Percentiles rank a stretch among this genome's conserved stretches.
Conservation (phyloP, 2,329 filamentous ascomycete species). For the Curvularia eragrostidis region DNA sequence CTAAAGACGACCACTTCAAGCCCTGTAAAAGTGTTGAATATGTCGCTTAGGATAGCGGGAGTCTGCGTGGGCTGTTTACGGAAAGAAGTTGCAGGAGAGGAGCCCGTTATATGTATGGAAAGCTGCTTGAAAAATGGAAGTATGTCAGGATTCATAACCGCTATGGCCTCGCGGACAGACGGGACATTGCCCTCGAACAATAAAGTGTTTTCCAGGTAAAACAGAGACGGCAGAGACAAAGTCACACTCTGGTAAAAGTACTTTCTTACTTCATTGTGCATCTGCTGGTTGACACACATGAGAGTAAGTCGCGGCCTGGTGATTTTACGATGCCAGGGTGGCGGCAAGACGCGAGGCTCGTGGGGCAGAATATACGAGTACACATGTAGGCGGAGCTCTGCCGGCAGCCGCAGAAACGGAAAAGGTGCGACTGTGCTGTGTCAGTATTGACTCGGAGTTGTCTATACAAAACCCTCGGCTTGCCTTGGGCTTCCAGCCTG, state of each 20-base stretch:
- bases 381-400: slow-evolving; percentile 32
- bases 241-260: slow-evolving; percentile 24
- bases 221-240: slow-evolving; percentile 20
- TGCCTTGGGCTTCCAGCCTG: slow-evolving; percentile 24
- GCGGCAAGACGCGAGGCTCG: slow-evolving; percentile 15
- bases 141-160: slow-evolving; percentile 11
- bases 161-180: slow-evolving; percentile 13
- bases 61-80: background rate
- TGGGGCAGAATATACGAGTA: slow-evolving; percentile 30
- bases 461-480: background rate
- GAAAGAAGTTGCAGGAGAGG: background rate
- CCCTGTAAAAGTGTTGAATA: background rate
- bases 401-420: slow-evolving; percentile 30
- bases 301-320: slow-evolving; percentile 21
- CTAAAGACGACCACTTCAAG: background rate
- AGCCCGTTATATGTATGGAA: slow-evolving; percentile 20
- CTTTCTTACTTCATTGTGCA: slow-evolving; percentile 26
- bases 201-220: background rate
- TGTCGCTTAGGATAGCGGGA: background rate
- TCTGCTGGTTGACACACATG: slow-evolving; percentile 24
- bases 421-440: slow-evolving; percentile 25
- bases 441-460: slow-evolving; percentile 7
- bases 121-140: slow-evolving; percentile 20
- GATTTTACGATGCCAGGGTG: slow-evolving; percentile 1
- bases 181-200: background rate